Percentiles rank a stretch among this genome's conserved stretches.
Evolutionary conservation across 345 rosid species (phyloP).

Genomic region (Rhodamnia argentea): DNA sequence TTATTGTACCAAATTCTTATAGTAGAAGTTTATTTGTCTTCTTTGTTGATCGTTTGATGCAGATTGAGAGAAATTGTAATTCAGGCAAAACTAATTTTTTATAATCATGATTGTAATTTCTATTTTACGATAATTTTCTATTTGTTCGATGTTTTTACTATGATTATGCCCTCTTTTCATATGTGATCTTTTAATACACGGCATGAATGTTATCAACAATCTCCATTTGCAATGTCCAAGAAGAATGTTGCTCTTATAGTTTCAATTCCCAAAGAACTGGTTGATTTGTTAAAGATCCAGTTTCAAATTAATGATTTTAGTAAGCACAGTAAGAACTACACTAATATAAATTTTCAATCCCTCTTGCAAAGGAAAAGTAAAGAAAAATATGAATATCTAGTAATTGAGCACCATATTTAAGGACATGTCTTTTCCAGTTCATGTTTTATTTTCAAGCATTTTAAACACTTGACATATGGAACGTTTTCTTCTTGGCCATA

Average conservation of each 20-base stretch:
- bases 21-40: not conserved
- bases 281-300: not conserved
- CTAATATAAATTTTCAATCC: not conserved
- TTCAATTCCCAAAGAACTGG: not conserved
- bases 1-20: not conserved
- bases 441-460: not conserved
- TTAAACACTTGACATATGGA: not conserved
- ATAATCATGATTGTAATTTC: not conserved
- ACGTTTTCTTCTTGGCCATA: not conserved
- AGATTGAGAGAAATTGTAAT: not conserved
- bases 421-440: not conserved
- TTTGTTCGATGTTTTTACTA: not conserved
- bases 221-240: not conserved
- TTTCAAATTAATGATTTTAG: not conserved
- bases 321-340: not conserved
- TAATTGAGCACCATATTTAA: not conserved
- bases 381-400: not conserved
- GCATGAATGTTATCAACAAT: not conserved
- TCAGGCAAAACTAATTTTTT: not conserved
- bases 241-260: not conserved
- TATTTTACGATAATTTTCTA: not conserved
- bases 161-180: not conserved
- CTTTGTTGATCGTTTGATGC: not conserved
- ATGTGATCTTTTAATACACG: not conserved
- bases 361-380: not conserved